Conservation (phyloP, 495 filamentous ascomycete species). For the Saxophila tyrrhenica region DNA sequence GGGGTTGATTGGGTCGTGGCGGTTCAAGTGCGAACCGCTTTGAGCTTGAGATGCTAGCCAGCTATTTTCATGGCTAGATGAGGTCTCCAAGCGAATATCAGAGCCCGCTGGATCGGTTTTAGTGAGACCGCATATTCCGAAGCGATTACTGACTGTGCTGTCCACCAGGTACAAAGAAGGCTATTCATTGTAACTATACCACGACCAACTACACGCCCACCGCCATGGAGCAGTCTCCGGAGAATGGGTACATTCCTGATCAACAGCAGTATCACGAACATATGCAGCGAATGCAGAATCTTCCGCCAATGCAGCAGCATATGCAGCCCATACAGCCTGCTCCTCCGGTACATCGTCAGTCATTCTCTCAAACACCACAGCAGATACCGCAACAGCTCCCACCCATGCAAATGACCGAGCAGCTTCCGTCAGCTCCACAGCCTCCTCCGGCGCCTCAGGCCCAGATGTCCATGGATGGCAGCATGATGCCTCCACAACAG, state of each 20-base stretch:
- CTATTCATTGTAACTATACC: conserved; percentile 20
- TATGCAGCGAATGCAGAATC: conserved; percentile 9
- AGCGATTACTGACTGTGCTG: too few relatives aligned
- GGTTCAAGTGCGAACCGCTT: too few relatives aligned
- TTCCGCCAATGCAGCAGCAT: conserved; percentile 10
- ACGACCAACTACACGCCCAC: not conserved
- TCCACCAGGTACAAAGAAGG: conserved; percentile 23
- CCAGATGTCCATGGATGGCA: conserved; percentile 4
- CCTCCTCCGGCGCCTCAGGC: conserved; percentile 1
- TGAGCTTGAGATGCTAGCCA: too few relatives aligned
- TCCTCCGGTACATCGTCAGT: conserved; percentile 11
- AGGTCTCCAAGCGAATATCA: too few relatives aligned
- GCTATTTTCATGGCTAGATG: too few relatives aligned
- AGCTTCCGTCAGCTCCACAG: not conserved
- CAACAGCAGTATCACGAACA: conserved; percentile 8
- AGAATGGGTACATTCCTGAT: conserved; percentile 2
- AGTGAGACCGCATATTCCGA: too few relatives aligned
- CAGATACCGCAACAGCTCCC: conserved; percentile 5
- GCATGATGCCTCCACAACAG: conserved; percentile 14
- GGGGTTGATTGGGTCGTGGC: too few relatives aligned
- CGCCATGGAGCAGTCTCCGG: conserved; percentile 6
- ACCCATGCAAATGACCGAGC: conserved; percentile 8
- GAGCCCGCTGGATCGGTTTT: too few relatives aligned
- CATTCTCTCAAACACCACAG: conserved; percentile 1
- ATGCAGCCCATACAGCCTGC: conserved; percentile 8